Conservation (phyloP, 2,329 filamentous ascomycete genomes). For the Penicillium sp. region DNA sequence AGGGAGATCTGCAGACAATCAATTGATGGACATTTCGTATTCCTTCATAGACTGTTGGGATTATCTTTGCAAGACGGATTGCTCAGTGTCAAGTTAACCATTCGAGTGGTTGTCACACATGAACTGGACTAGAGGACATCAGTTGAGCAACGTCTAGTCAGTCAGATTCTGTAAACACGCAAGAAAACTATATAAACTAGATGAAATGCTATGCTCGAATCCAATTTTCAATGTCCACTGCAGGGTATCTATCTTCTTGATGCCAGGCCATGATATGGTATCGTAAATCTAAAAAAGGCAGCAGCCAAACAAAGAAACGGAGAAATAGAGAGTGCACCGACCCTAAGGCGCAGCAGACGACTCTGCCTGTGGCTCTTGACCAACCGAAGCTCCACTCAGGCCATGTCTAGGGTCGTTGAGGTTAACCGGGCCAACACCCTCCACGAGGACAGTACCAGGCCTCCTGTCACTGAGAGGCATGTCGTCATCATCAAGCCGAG, state of each 20-base stretch:
- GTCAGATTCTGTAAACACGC: not conserved
- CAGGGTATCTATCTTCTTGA: not conserved
- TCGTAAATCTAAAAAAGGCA: not conserved
- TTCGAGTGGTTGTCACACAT: too few relatives aligned
- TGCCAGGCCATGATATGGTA: not conserved
- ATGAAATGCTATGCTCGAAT: not conserved
- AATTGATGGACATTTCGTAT: too few relatives aligned
- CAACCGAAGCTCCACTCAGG: not conserved
- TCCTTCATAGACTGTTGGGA: too few relatives aligned
- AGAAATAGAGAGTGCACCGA: not conserved
- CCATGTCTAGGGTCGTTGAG: conserved; percentile 19
- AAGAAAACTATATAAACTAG: not conserved
- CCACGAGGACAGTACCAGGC: conserved; percentile 26
- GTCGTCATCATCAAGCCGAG: conserved; percentile 24
- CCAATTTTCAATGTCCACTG: not conserved
- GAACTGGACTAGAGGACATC: too few relatives aligned
- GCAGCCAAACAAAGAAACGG: not conserved
- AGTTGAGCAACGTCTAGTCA: not conserved
- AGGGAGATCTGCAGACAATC: too few relatives aligned
- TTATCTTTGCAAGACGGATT: too few relatives aligned
- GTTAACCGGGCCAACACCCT: conserved; percentile 35
- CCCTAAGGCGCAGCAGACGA: not conserved
- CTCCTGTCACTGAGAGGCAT: conserved; percentile 9
- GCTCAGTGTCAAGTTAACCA: too few relatives aligned
- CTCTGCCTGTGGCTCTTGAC: not conserved